Evolutionary conservation across 2,329 filamentous ascomycete species (phyloP).

Genomic region (Cyclaneusma minus): DNA sequence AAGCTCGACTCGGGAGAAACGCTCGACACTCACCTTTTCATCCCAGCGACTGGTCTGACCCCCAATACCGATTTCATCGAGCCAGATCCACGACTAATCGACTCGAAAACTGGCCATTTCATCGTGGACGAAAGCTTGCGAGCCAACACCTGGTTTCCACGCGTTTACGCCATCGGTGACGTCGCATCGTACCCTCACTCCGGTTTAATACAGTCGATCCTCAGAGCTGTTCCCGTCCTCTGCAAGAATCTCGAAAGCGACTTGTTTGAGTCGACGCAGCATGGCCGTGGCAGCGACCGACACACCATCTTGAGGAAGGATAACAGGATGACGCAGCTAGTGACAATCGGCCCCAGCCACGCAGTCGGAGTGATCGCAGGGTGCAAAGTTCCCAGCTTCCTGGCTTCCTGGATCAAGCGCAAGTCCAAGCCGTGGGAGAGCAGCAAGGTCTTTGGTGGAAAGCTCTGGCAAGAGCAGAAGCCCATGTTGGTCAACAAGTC

Average conservation of each 20-base stretch:
- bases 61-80: constrained; percentile 26
- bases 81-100: constrained; percentile 14
- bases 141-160: constrained; percentile 17
- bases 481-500: no score
- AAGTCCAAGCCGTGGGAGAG: no score
- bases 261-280: constrained; percentile 18
- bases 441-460: no score
- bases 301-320: constrained; percentile 25
- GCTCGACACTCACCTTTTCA: constrained; percentile 29
- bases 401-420: constrained; percentile 33
- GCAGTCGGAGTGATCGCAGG: constrained; percentile 30
- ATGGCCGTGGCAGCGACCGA: constrained; percentile 19
- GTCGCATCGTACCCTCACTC: constrained; percentile 23
- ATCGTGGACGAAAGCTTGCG: constrained; percentile 23
- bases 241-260: constrained; percentile 32
- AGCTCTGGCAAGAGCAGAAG: no score
- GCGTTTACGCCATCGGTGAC: constrained; percentile 32
- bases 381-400: constrained; percentile 24
- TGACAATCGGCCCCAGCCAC: constrained; percentile 25
- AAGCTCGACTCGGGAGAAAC: constrained; percentile 23
- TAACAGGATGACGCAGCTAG: constrained; percentile 27
- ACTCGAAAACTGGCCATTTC: constrained; percentile 24
- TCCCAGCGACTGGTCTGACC: constrained; percentile 26
- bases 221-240: constrained; percentile 25
- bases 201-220: constrained; percentile 25